Evolutionary conservation across 352 stramenopile genomes (phyloP).

Genomic region (Poterioochromonas sp.): DNA sequence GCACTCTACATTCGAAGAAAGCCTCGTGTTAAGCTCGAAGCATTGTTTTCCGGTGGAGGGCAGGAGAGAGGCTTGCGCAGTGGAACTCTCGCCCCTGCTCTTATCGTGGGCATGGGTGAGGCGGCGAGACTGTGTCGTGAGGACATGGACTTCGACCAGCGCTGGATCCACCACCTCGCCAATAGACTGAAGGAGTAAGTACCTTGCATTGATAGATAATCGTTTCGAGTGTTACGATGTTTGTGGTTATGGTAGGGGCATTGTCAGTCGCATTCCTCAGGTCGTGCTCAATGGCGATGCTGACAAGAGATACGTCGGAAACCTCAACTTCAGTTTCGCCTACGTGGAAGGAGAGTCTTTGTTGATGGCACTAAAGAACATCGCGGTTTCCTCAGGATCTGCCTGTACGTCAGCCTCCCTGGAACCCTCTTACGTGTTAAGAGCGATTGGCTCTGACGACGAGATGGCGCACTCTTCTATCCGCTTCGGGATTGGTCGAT

Average conservation of each 20-base stretch:
- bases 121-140: conserved; percentile 78
- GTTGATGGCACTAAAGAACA: conserved; percentile 97
- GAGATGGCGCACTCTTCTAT: conserved; percentile 97
- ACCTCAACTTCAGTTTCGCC: conserved; percentile 97
- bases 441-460: conserved; percentile 92
- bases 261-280: conserved; percentile 65
- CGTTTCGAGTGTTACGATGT: background rate
- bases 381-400: conserved; percentile 90
- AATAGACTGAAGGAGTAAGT: conserved; percentile 71
- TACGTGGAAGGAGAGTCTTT: conserved; percentile 98
- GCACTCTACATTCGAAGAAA: conserved; percentile 90
- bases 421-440: conserved; percentile 96
- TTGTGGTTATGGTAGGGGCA: conserved; percentile 50
- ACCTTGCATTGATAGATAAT: background rate
- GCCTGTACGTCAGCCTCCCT: conserved; percentile 92
- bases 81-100: conserved; percentile 56
- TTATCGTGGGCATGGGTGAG: conserved; percentile 72
- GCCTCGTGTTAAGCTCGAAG: conserved; percentile 90
- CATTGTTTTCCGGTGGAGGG: conserved; percentile 91
- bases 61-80: conserved; percentile 85
- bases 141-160: conserved; percentile 90
- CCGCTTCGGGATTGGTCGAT: conserved; percentile 84
- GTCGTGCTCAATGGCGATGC: conserved; percentile 92
- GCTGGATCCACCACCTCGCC: conserved; percentile 84
- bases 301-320: conserved; percentile 74